Evolutionary conservation across 805 yeast genomes (phyloP).

Genomic region (Spathaspora arborariae): DNA sequence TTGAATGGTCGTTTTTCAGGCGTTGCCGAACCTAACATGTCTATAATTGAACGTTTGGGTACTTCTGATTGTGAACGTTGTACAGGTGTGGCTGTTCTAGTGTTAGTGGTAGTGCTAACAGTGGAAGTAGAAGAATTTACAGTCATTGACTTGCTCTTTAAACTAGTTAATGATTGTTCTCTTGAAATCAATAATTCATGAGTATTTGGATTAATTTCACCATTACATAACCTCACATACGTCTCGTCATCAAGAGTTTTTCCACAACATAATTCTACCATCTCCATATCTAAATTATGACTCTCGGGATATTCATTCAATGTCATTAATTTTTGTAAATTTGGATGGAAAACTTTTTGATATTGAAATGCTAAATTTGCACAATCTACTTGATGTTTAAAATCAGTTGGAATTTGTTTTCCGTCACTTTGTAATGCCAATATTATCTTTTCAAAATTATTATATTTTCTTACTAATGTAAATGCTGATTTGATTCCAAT

Average conservation of each 20-base stretch:
- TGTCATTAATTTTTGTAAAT: conserved; percentile 43
- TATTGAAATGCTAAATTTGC: conserved; percentile 80
- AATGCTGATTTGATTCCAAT: conserved; percentile 81
- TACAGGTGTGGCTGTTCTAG: neutral
- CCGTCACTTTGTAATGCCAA: conserved; percentile 58
- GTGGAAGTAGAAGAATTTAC: neutral
- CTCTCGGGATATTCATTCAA: conserved; percentile 53
- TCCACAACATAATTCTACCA: conserved; percentile 45
- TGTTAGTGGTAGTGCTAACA: neutral
- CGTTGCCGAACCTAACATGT: conserved; percentile 3
- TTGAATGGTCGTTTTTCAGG: neutral
- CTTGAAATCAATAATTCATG: conserved; percentile 45
- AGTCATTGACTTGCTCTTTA: conserved; percentile 16
- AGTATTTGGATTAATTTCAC: conserved; percentile 63
- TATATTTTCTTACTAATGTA: conserved; percentile 48
- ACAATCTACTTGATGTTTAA: conserved; percentile 53
- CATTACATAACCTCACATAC: conserved; percentile 58
- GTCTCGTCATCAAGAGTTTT: conserved; percentile 37
- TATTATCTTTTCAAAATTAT: conserved; percentile 53
- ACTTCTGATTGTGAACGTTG: neutral
- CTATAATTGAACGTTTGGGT: neutral
- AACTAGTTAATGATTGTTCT: conserved; percentile 31
- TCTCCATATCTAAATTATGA: conserved; percentile 39
- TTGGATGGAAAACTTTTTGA: conserved; percentile 83
- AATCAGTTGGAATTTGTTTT: conserved; percentile 54